A percentile compares a stretch with the other conserved stretches of the same genome.
These are phyloP conservation scores for Penicillium egyptiacum DNA, from an alignment of 495 filamentous ascomycete genomes.

Conservation along the genomic window DNA sequence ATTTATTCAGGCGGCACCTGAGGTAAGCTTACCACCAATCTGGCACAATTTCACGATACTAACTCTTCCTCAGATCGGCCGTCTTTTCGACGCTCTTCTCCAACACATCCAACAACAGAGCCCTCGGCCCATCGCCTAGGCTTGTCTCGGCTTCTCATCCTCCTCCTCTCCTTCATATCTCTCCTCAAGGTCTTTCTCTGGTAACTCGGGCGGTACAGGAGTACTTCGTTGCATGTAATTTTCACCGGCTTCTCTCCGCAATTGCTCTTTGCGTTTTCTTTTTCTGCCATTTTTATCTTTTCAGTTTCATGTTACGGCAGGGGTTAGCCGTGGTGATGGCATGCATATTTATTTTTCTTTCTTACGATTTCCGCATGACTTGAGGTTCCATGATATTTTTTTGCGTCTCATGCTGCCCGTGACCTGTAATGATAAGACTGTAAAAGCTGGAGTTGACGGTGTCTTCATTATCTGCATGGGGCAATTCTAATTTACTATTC, in stretches of 20 bases:
- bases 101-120: constrained; percentile 54
- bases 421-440: constrained; percentile 43
- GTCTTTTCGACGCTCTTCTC: constrained; percentile 51
- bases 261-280: constrained; percentile 18
- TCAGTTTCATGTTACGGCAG: constrained; percentile 31
- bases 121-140: constrained; percentile 43
- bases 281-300: constrained; percentile 20
- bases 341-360: constrained; percentile 30
- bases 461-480: constrained; percentile 22
- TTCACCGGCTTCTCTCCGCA: constrained; percentile 28
- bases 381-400: constrained; percentile 37
- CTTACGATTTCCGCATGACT: constrained; percentile 36
- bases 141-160: constrained; percentile 14
- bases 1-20: constrained; percentile 84
- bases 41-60: constrained; percentile 1
- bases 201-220: constrained; percentile 17
- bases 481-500: constrained; percentile 25
- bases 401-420: constrained; percentile 25
- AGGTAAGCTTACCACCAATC: constrained; percentile 53
- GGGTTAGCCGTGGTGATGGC: constrained; percentile 31
- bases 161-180: constrained; percentile 11
- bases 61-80: constrained; percentile 41
- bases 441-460: constrained; percentile 40
- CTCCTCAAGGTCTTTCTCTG: constrained; percentile 19
- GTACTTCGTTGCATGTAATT: constrained; percentile 28